Conservation (phyloP, 2,329 filamentous ascomycete genomes). For the Exophiala xenobiotica region DNA sequence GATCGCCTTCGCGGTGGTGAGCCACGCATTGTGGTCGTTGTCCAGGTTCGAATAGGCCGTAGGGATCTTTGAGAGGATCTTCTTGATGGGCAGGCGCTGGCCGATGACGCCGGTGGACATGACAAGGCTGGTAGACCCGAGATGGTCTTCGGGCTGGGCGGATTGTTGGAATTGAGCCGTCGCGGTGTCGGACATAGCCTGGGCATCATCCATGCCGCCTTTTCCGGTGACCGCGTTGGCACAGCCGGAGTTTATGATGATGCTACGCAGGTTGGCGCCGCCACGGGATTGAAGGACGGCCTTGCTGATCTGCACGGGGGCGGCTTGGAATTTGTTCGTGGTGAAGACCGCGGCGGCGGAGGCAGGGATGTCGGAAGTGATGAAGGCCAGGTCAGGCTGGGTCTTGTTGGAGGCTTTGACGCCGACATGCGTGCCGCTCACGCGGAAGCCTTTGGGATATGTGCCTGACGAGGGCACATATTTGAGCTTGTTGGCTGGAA, state of each 20-base stretch:
- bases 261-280: constrained; percentile 70
- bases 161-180: constrained; percentile 61
- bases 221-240: constrained; percentile 95
- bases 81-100: constrained; percentile 85
- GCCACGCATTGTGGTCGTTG: constrained; percentile 78
- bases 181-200: constrained; percentile 75
- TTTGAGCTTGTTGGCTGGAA: constrained; percentile 81
- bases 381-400: constrained; percentile 85
- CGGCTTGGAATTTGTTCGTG: constrained; percentile 96
- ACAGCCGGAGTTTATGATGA: constrained; percentile 93
- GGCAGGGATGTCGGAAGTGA: constrained; percentile 83
- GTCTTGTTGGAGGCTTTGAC: constrained; percentile 91
- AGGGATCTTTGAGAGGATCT: constrained; percentile 82
- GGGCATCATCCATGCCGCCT: constrained; percentile 84
- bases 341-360: constrained; percentile 91
- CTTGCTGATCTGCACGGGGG: constrained; percentile 83
- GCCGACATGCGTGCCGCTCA: constrained; percentile 83
- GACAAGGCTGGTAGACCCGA: constrained; percentile 70
- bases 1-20: constrained; percentile 82
- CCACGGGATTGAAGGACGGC: constrained; percentile 66
- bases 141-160: constrained; percentile 35
- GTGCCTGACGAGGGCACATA: constrained; percentile 82
- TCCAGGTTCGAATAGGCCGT: constrained; percentile 70
- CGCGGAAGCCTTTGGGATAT: constrained; percentile 87
- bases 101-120: constrained; percentile 99